phyloP scores from a whole-genome alignment of 2,329 filamentous ascomycete species.

The Cordyceps farinosa region DNA sequence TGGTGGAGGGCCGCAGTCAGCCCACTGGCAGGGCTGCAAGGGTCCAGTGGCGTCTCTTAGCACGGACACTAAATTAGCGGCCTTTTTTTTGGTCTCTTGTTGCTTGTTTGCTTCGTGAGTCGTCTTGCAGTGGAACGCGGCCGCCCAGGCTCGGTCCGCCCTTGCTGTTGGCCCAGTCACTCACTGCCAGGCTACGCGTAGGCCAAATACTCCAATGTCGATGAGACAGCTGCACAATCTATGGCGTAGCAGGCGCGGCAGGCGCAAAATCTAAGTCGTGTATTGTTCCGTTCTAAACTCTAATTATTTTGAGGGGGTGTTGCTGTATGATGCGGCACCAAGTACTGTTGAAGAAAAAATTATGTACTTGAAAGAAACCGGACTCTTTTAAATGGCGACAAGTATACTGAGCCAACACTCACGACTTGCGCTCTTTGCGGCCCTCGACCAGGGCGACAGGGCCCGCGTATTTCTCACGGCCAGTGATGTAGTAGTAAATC shows the following conservation, averaged over 20 bases:
- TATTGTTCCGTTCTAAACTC: background rate
- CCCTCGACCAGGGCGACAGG: constrained; percentile 19
- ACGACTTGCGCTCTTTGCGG: constrained; percentile 12
- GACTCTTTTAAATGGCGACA: background rate
- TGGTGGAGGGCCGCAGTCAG: background rate
- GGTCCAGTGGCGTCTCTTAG: background rate
- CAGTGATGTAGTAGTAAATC: constrained; percentile 15
- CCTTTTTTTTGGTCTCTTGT: background rate
- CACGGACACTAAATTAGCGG: background rate
- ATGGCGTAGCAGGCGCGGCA: background rate
- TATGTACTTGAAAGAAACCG: background rate
- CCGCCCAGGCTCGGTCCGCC: background rate
- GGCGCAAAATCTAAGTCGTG: background rate
- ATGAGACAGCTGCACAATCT: background rate
- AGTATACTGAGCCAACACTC: background rate
- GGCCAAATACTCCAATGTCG: background rate
- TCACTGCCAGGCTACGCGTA: background rate
- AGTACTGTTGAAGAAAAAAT: background rate
- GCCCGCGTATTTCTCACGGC: constrained; percentile 17
- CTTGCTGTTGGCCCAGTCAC: background rate
- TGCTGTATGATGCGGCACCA: background rate
- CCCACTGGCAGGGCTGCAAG: background rate
- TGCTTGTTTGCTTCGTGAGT: background rate
- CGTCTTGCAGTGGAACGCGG: background rate
- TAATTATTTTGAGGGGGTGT: background rate